Evolutionary conservation across 2,329 filamentous ascomycete genomes (phyloP).

Genomic region (Aureobasidium musti): DNA sequence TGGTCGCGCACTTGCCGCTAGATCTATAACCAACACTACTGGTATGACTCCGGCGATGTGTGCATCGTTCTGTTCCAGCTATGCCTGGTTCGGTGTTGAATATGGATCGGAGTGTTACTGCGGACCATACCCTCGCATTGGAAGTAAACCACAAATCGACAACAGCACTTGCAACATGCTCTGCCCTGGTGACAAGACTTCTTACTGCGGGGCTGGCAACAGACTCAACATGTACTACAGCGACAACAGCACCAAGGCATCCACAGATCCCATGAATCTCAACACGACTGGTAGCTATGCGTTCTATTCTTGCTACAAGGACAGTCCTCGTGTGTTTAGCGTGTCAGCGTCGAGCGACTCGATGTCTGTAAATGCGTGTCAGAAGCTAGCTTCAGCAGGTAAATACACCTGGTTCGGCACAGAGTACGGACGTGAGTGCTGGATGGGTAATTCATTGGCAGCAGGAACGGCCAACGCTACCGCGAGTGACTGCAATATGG

Average conservation of each 20-base stretch:
- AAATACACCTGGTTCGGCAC: slow-evolving; percentile 45
- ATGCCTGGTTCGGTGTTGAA: slow-evolving; percentile 32
- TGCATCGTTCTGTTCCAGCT: slow-evolving; percentile 21
- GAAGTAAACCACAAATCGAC: neutral
- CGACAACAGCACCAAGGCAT: neutral
- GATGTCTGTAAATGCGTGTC: slow-evolving; percentile 47
- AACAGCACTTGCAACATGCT: slow-evolving; percentile 32
- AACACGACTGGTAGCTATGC: neutral
- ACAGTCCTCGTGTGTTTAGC: neutral
- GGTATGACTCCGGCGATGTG: slow-evolving; percentile 30
- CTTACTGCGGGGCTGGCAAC: slow-evolving; percentile 40
- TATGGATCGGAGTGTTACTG: slow-evolving; percentile 32
- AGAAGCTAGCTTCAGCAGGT: slow-evolving; percentile 37
- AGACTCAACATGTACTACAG: slow-evolving; percentile 30
- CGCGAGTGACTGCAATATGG: slow-evolving; percentile 34
- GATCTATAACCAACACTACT: neutral
- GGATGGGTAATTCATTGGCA: slow-evolving; percentile 28
- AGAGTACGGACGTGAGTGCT: slow-evolving; percentile 46
- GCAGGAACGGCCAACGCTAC: slow-evolving; percentile 5
- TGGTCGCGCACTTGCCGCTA: slow-evolving; percentile 30
- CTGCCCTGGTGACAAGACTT: slow-evolving; percentile 36
- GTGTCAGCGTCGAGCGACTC: slow-evolving; percentile 30
- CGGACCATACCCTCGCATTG: slow-evolving; percentile 23
- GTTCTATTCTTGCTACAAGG: slow-evolving; percentile 9
- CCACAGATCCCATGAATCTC: neutral